These are phyloP conservation scores for Xylaria intraflava DNA, from an alignment of 495 filamentous ascomycete species.

Conservation along the genomic window DNA sequence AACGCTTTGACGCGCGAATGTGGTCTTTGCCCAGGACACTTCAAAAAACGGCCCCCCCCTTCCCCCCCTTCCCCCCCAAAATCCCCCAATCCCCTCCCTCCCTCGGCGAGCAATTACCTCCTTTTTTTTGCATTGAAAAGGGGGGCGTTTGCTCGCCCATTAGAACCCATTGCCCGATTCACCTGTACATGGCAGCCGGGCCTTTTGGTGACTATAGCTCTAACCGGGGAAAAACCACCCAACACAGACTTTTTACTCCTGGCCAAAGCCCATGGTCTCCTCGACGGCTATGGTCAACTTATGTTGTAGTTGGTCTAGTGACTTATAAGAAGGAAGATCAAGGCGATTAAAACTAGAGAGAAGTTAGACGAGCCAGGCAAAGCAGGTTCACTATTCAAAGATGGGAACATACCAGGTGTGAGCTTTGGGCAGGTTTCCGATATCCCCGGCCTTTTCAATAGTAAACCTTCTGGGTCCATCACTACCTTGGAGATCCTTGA, in stretches of 20 bases:
- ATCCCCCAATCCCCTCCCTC: no score
- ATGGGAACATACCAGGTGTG: conserved; percentile 80
- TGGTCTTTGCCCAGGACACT: not conserved
- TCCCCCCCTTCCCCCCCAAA: no score
- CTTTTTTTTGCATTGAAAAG: no score
- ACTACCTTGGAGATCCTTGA: conserved; percentile 98
- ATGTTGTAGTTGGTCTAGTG: conserved; percentile 69
- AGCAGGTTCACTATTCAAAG: conserved; percentile 2
- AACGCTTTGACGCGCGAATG: conserved; percentile 3
- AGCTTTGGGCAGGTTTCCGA: conserved; percentile 83
- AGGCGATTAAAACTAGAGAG: conserved; percentile 83
- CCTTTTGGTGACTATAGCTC: not conserved
- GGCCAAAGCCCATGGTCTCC: conserved; percentile 97
- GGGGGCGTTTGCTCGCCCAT: not conserved
- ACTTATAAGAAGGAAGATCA: conserved; percentile 91
- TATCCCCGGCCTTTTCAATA: conserved; percentile 94
- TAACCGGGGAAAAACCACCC: conserved; percentile 8
- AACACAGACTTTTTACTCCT: conserved; percentile 60
- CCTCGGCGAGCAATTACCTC: no score
- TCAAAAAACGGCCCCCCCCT: not conserved
- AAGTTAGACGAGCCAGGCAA: conserved; percentile 24
- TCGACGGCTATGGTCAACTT: conserved; percentile 96
- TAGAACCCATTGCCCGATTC: not conserved
- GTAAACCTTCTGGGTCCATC: conserved; percentile 94
- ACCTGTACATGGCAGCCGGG: conserved; percentile 1